These are phyloP conservation scores for Corymbia calophylla DNA, from an alignment of 441 rosid genomes.

Conservation along the genomic window DNA sequence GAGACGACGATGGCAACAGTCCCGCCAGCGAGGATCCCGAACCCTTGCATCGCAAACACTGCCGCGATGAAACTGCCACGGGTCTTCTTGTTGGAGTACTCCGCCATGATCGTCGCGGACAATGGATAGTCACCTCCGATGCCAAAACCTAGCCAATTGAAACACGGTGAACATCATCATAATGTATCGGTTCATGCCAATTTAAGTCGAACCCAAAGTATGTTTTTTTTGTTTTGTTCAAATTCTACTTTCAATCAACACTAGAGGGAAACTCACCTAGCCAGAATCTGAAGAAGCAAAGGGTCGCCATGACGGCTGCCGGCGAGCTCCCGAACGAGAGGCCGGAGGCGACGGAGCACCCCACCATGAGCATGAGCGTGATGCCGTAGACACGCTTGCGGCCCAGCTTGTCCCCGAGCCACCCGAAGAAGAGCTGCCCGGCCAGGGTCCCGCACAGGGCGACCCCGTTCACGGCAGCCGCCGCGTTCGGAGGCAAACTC, in stretches of 20 bases:
- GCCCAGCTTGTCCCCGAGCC: conserved; percentile 12
- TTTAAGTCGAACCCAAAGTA: neutral
- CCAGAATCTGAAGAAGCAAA: conserved; percentile 14
- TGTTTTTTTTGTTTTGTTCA: neutral
- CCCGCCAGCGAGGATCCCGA: conserved; percentile 2
- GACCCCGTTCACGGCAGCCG: conserved; percentile 5
- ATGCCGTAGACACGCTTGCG: conserved; percentile 8
- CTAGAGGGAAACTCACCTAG: neutral
- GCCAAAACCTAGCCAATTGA: neutral
- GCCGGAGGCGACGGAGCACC: conserved; percentile 1
- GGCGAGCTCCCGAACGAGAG: conserved; percentile 1
- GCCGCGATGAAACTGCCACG: conserved; percentile 8
- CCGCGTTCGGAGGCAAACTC: neutral
- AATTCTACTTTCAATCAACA: neutral
- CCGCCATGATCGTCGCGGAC: conserved; percentile 10
- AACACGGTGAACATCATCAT: neutral
- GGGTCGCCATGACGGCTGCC: conserved; percentile 1
- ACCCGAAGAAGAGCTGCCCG: conserved; percentile 12
- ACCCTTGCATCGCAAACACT: conserved; percentile 9
- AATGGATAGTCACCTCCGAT: conserved; percentile 10
- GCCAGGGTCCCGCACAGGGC: conserved; percentile 6
- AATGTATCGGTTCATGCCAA: neutral
- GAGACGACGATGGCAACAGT: neutral
- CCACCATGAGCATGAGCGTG: conserved; percentile 5
- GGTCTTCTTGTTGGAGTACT: conserved; percentile 16